Base-by-base conservation (phyloP, 768 basidiomycete species). In the Phaeolepiota aurea region DNA sequence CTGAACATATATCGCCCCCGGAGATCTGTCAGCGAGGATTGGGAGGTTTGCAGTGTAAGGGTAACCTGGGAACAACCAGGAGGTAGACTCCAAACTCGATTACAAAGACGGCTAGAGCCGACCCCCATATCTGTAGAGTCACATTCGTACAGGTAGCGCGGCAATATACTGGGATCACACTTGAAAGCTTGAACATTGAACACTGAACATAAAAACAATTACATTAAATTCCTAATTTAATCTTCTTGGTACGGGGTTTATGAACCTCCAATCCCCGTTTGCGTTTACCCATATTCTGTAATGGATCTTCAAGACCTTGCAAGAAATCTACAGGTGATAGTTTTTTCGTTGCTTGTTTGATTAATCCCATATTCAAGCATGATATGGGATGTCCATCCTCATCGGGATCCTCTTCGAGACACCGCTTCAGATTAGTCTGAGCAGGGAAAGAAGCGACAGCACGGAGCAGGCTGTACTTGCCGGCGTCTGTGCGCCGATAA, bases 361-460 rank as follows among this genome's bases (percentile, higher is more conserved):
- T 32, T 11, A 66, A 51, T 1, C 50, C 41, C 64, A 69, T 66
- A 39, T 70, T 62, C n/a, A 70, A 42, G 31, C 44, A 53, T 2
- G 64, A 66, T 30, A 70, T 58, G n/a, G 67, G 67, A 44, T 70
- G 68, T 0, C 52, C 54, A 14, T 61, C 58, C 1, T 43, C 30
- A 37, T 68, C 65, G 1, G 61, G 60, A 43, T 69, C 67, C 45
- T 65, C 64, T n/a, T 57, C 54, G 3, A 59, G 23, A 37, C 63
- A 64, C 7, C 66, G 53, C 41, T 66, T 65, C 37, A 69, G 52
- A 13, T 56, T 57, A 2, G 62, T 48, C 3, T 61, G 54, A 1
- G 68, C 66, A 15, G 68, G 67, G 47, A 68, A 69, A 1, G 67
- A 65, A 0, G 57, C 65, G 5, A 71, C 44, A 3, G 65, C 60